Evolutionary conservation across 805 yeast genomes (phyloP), one percentile per base, ranked within the genome.

Genomic region (Hanseniaspora taiwanica): DNA sequence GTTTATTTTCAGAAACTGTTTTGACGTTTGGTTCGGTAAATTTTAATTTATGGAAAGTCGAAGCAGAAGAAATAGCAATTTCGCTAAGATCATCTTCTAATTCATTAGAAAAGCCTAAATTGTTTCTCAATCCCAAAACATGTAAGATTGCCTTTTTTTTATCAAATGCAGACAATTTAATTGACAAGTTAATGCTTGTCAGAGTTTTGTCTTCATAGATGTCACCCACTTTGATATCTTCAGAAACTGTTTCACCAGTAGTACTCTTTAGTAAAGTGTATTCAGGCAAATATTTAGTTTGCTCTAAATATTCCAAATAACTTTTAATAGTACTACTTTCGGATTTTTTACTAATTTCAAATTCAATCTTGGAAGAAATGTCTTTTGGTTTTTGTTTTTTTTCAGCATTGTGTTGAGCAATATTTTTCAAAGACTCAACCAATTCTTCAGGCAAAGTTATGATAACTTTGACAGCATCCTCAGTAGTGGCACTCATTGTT

Each of bases 51-150:
- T 46, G 47, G 42, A 58, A 56, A 37, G 52, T 56, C 8, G 55
- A 46, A 20, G 57, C 57, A 7, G 59, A 51, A 7, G 63, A 56
- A 27, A 52, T 43, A 1, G 62, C 57, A 48, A 46, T 58, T 17
- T 56, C 58, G 18, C 62, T 50, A 18, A 56, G 36, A 13, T 50
- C 53, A 42, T 59, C 64, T 2, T 45, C 52, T 18, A 55, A 44
- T 42, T 58, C 64, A 20, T 55, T 45, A 10, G 53, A 42, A 40
- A 59, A 58, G 1, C 64, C 64, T 36, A 59, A 40, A 33, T 54
- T 51, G 33, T 57, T 59, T 44, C 62, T 59, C 34, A 56, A 46
- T 21, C 52, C 47, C 14, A 54, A 38, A 6, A 57, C 44, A 42
- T 59, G 62, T 42, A 48, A 52, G 32, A 55, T 40, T n/a, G 52